These are phyloP conservation scores for Kodamaea lidongshanica DNA, from an alignment of 805 yeast genomes.

Conservation along the genomic window DNA sequence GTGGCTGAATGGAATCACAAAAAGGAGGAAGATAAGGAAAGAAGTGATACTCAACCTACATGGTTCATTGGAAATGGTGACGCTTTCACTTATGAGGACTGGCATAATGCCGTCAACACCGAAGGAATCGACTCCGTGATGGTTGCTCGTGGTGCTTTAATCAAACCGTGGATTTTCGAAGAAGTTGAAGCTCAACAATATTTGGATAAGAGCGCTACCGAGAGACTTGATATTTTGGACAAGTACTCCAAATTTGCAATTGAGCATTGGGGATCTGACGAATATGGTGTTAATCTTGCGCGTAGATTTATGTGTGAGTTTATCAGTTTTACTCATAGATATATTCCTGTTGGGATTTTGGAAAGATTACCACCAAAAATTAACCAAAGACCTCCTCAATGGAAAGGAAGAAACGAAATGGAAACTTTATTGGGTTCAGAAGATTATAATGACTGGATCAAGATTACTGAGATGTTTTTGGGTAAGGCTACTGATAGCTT, in stretches of 20 bases:
- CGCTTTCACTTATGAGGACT: slow-evolving; percentile 77
- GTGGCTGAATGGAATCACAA: slow-evolving; percentile 55
- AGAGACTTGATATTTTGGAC: slow-evolving; percentile 71
- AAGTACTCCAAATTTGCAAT: slow-evolving; percentile 74
- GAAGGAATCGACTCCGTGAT: slow-evolving; percentile 84
- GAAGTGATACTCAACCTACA: slow-evolving; percentile 53
- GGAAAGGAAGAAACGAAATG: slow-evolving; percentile 88
- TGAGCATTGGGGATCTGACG: slow-evolving; percentile 98
- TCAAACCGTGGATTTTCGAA: slow-evolving; percentile 98
- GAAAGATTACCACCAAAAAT: slow-evolving; percentile 83
- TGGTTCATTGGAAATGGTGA: slow-evolving; percentile 96
- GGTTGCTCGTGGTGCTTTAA: slow-evolving; percentile 97
- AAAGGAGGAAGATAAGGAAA: slow-evolving; percentile 55
- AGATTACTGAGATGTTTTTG: slow-evolving; percentile 87
- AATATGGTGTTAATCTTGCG: slow-evolving; percentile 81
- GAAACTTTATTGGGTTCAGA: slow-evolving; percentile 83
- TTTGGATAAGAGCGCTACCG: slow-evolving; percentile 84
- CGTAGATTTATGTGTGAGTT: slow-evolving; percentile 93
- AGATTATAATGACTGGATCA: slow-evolving; percentile 92
- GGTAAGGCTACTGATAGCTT: slow-evolving; percentile 78
- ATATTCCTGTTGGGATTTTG: slow-evolving; percentile 88
- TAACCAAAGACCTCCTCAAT: slow-evolving; percentile 89
- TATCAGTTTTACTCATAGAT: slow-evolving; percentile 87
- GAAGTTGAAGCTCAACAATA: slow-evolving; percentile 87
- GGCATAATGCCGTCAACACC: slow-evolving; percentile 64